These are phyloP conservation scores for Tuber borchii DNA, from an alignment of 495 filamentous ascomycete species.

Conservation along the genomic window DNA sequence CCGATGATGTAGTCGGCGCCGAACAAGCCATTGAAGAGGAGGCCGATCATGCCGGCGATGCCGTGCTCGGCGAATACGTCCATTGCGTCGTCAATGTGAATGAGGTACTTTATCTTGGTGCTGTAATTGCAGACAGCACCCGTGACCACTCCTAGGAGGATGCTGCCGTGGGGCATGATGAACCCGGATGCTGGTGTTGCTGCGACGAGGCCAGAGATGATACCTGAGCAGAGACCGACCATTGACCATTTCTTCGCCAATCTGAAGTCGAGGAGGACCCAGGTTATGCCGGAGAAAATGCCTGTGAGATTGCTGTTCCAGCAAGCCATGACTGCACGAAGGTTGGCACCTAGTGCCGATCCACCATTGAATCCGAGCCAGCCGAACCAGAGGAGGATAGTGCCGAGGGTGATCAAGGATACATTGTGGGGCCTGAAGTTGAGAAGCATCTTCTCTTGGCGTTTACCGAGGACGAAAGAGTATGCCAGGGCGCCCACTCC, in stretches of 20 bases:
- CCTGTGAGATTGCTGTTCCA: constrained; percentile 95
- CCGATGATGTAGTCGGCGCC: constrained; percentile 83
- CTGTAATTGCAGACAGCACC: constrained; percentile 86
- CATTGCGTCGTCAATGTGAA: constrained; percentile 92
- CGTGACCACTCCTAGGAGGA: constrained; percentile 76
- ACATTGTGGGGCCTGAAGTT: constrained; percentile 92
- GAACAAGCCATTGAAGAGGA: constrained; percentile 90
- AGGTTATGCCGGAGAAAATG: constrained; percentile 78
- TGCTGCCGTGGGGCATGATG: constrained; percentile 82
- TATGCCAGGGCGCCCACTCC: constrained; percentile 90
- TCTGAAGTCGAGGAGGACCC: constrained; percentile 89
- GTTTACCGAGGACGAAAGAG: constrained; percentile 87
- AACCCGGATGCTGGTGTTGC: constrained; percentile 83
- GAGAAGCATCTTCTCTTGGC: constrained; percentile 99
- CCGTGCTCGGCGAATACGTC: constrained; percentile 98
- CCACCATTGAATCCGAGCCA: constrained; percentile 99
- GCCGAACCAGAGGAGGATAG: constrained; percentile 93
- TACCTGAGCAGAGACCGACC: constrained; percentile 96
- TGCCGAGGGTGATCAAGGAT: constrained; percentile 91
- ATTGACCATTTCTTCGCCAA: constrained; percentile 97
- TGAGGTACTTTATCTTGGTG: constrained; percentile 96
- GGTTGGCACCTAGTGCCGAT: constrained; percentile 91
- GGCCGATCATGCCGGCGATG: constrained; percentile 84
- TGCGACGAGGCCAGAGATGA: constrained; percentile 82
- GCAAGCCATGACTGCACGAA: constrained; percentile 91